Evolutionary conservation across 495 filamentous ascomycete genomes (phyloP).

Genomic region (Cercophora scortea): DNA sequence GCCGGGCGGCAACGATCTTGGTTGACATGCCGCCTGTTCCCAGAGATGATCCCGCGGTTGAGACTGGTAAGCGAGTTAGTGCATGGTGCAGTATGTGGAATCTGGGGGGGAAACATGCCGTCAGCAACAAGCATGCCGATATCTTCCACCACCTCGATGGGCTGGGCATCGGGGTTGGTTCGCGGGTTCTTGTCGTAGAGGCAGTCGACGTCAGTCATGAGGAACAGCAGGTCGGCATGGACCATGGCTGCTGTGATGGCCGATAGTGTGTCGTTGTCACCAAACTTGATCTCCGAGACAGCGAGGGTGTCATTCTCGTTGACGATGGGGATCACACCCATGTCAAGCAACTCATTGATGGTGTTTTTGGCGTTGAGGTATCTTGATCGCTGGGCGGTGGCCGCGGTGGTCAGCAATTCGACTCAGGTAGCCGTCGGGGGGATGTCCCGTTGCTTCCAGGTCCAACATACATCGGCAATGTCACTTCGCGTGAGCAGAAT

Average conservation of each 20-base stretch:
- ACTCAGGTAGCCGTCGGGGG: too few relatives aligned
- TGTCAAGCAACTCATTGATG: slow-evolving; percentile 76
- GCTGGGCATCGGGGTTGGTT: slow-evolving; percentile 70
- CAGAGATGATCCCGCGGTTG: slow-evolving; percentile 75
- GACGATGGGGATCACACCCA: slow-evolving; percentile 97
- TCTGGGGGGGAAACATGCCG: slow-evolving; percentile 28
- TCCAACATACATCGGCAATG: slow-evolving; percentile 76
- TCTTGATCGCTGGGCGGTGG: slow-evolving; percentile 60
- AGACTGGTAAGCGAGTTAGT: slow-evolving; percentile 44
- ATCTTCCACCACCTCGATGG: slow-evolving; percentile 90
- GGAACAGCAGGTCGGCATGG: slow-evolving; percentile 90
- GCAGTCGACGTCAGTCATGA: slow-evolving; percentile 99
- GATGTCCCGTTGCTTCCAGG: too few relatives aligned
- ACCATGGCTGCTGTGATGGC: slow-evolving; percentile 97
- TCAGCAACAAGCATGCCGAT: slow-evolving; percentile 80
- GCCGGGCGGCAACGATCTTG: slow-evolving; percentile 89
- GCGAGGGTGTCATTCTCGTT: slow-evolving; percentile 98
- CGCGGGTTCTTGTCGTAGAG: slow-evolving; percentile 94
- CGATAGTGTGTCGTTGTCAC: slow-evolving; percentile 94
- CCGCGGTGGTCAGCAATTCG: slow-evolving; percentile 1
- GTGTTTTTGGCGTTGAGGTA: slow-evolving; percentile 97
- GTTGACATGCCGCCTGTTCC: slow-evolving; percentile 98
- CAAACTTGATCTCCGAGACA: slow-evolving; percentile 98
- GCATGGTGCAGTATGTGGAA: background rate
- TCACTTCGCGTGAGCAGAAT: slow-evolving; percentile 94